Base-by-base conservation (phyloP, 768 basidiomycete genomes). In the Tulasnella sp. region DNA sequence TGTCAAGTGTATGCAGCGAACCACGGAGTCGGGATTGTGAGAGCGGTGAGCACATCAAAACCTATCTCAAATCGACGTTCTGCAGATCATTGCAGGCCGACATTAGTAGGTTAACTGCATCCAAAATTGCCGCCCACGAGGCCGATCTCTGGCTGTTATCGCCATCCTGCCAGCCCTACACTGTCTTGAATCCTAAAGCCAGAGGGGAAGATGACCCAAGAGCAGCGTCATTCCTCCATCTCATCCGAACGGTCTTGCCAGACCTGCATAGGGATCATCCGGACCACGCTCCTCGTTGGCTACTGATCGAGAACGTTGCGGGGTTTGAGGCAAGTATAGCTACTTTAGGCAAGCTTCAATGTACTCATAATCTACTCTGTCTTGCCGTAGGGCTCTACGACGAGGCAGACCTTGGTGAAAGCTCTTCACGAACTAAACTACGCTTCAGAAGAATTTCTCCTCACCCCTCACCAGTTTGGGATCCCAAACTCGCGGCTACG, bases 81-180 rank as follows among this genome's bases (percentile, higher is more conserved):
- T 35, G 36, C 39, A 9, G 8, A 34, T 75, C 19, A 17, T n/a
- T 47, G n/a, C 72, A 86, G 86, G 82, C 82, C 69, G 90, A 92
- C 77, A 91, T 93, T 52, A 83, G 83, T 16, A 82, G 81, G 0
- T 81, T 94, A 29, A 82, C 83, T 5, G 83, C 87, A 0, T 62
- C 79, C 2, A 79, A 81, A 17, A 79, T 93, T 6, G 80, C 83
- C 14, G 71, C 75, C 22, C 80, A 85, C 32, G 73, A 84, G 68
- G 88, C 90, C 19, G 79, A 88, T 74, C 78, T 91, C 5, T 93
- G 92, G 91, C 84, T 93, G 19, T 79, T 92, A 62, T 92, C 91
- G 0, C 92, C 91, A 5, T 87, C 91, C 7, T 94, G 91, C 78
- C 91, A 93, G 77, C 92, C 92, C 0, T 93, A 92, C 76, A 92